These are phyloP conservation scores for Aspergillus thermomutatus DNA, from an alignment of 2,329 filamentous ascomycete genomes.

Conservation along the genomic window DNA sequence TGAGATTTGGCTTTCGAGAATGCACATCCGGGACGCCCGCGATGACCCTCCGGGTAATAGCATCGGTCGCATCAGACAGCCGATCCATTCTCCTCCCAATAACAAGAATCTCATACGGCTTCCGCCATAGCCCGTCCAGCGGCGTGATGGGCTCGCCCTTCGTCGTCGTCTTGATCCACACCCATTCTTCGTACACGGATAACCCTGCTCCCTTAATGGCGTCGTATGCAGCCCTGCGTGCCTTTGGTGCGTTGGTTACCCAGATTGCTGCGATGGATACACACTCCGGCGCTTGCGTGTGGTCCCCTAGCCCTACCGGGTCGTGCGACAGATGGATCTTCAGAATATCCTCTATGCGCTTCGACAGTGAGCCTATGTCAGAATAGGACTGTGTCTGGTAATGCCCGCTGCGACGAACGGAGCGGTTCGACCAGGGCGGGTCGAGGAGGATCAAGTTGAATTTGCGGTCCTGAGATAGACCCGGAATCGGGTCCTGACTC, in stretches of 20 bases:
- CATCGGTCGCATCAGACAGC: slow-evolving; percentile 8
- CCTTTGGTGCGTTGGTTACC: slow-evolving; percentile 58
- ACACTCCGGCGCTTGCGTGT: slow-evolving; percentile 22
- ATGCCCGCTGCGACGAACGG: slow-evolving; percentile 51
- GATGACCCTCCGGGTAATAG: slow-evolving; percentile 49
- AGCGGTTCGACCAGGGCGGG: slow-evolving; percentile 63
- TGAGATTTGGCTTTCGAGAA: slow-evolving; percentile 63
- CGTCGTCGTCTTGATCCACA: slow-evolving; percentile 60
- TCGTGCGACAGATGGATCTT: slow-evolving; percentile 39
- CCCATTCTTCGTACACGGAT: slow-evolving; percentile 56
- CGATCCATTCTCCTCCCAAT: slow-evolving; percentile 34
- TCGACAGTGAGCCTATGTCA: slow-evolving; percentile 26
- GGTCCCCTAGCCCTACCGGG: too few relatives aligned
- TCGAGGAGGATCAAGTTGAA: slow-evolving; percentile 62
- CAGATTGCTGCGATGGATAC: slow-evolving; percentile 52
- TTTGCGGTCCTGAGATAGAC: slow-evolving; percentile 26
- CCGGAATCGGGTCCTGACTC: slow-evolving; percentile 20
- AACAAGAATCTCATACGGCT: slow-evolving; percentile 61
- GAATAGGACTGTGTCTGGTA: slow-evolving; percentile 40
- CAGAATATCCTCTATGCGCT: slow-evolving; percentile 44
- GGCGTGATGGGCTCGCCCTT: slow-evolving; percentile 51
- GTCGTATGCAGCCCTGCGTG: slow-evolving; percentile 46
- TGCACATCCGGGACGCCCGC: slow-evolving; percentile 61
- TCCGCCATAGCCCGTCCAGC: slow-evolving; percentile 54
- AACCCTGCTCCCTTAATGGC: slow-evolving; percentile 47